These are phyloP conservation scores for Aegilops sharonensis DNA, from an alignment of 176 grass and related monocot genomes.

Conservation along the genomic window DNA sequence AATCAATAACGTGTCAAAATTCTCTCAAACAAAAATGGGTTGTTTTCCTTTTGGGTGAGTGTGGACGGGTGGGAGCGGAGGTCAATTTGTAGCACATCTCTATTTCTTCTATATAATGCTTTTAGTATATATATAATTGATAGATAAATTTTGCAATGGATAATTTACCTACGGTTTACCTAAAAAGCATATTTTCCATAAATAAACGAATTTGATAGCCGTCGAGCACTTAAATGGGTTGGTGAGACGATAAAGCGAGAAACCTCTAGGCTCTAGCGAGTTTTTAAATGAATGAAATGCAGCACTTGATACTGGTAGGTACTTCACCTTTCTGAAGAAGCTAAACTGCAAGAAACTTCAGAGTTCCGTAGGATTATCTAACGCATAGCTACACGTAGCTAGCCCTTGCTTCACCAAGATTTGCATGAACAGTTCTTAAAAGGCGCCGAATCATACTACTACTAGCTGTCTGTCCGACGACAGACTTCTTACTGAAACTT, in stretches of 20 bases:
- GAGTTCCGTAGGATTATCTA: not conserved
- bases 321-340: not conserved
- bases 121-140: not conserved
- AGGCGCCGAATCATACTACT: not conserved
- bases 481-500: not conserved
- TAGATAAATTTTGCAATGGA: not conserved
- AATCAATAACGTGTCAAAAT: too few species aligned
- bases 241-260: not conserved
- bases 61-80: too few species aligned
- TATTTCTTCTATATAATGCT: not conserved
- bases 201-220: not conserved
- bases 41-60: too few species aligned
- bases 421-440: constrained; percentile 5
- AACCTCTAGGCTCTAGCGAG: not conserved
- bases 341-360: not conserved
- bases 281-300: not conserved
- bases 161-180: not conserved
- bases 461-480: not conserved
- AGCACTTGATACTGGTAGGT: not conserved
- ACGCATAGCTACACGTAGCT: not conserved
- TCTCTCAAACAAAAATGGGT: too few species aligned
- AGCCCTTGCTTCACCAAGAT: constrained; percentile 17
- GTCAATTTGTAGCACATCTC: too few species aligned
- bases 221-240: not conserved
- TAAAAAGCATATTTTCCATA: not conserved